Evolutionary conservation across 176 grass and related monocot genomes (phyloP).

Genomic region (Lolium multiflorum): DNA sequence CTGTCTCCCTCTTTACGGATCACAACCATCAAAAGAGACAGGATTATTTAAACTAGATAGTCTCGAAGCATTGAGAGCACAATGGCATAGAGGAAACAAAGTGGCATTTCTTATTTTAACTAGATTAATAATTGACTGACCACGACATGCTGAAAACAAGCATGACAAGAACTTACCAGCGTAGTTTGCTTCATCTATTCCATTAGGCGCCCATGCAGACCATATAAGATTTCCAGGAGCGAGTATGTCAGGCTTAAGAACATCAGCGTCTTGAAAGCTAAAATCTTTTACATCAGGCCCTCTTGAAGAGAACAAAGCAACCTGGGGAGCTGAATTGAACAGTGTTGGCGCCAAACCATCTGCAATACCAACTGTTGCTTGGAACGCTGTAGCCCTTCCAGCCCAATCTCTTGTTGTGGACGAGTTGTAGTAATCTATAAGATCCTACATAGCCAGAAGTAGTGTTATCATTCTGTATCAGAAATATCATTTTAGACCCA

Average conservation of each 20-base stretch:
- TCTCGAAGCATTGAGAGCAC: neutral
- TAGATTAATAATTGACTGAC: neutral
- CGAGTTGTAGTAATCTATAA: slow-evolving; percentile 95
- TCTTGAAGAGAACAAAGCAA: slow-evolving; percentile 93
- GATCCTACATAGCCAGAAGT: slow-evolving; percentile 64
- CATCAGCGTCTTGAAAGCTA: slow-evolving; percentile 97
- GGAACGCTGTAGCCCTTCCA: slow-evolving; percentile 72
- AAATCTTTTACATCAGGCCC: slow-evolving; percentile 99
- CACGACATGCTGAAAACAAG: slow-evolving; percentile 11
- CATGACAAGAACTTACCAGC: slow-evolving; percentile 53
- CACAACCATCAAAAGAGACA: neutral
- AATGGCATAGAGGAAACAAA: neutral
- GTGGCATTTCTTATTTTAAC: neutral
- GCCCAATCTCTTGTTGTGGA: slow-evolving; percentile 96
- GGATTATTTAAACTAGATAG: neutral
- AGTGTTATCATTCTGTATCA: slow-evolving; percentile 14
- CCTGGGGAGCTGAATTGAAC: slow-evolving; percentile 95
- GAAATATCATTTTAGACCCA: slow-evolving; percentile 16
- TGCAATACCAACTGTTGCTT: slow-evolving; percentile 85
- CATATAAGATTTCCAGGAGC: slow-evolving; percentile 97
- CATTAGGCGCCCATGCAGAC: slow-evolving; percentile 95
- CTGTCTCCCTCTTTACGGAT: neutral
- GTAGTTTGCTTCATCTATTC: slow-evolving; percentile 92
- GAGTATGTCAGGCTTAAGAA: slow-evolving; percentile 95
- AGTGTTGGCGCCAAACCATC: slow-evolving; percentile 88